phyloP scores from a whole-genome alignment of 306 rosid species.

The Cyamopsis tetragonoloba region DNA sequence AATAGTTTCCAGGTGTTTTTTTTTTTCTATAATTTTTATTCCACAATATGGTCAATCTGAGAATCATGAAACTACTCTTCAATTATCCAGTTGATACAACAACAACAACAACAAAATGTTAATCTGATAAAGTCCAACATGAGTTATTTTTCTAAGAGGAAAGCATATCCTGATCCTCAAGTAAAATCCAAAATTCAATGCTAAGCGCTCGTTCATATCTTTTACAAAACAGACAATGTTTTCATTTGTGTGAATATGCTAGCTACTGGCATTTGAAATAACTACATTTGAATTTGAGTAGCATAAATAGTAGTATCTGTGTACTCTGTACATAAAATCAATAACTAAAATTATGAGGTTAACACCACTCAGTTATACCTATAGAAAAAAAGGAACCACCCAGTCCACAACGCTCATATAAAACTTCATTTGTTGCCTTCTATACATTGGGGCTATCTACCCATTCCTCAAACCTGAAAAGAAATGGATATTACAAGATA shows the following conservation, averaged over 20 bases:
- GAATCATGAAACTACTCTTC: no score
- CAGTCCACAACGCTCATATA: slow-evolving; percentile 10
- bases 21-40: no score
- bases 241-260: slow-evolving; percentile 8
- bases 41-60: no score
- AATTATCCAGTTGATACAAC: no score
- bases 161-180: slow-evolving; percentile 1
- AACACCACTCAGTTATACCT: slow-evolving; percentile 22
- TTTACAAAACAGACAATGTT: slow-evolving; percentile 16
- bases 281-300: slow-evolving; percentile 28
- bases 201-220: not conserved
- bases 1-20: no score
- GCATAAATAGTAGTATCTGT: slow-evolving; percentile 25
- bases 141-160: not conserved
- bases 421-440: slow-evolving; percentile 11
- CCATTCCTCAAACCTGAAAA: slow-evolving; percentile 36
- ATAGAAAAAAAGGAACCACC: slow-evolving; percentile 22
- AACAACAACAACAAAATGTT: no score
- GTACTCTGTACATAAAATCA: slow-evolving; percentile 34
- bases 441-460: slow-evolving; percentile 10
- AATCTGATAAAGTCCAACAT: no score
- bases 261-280: slow-evolving; percentile 25
- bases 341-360: slow-evolving; percentile 25
- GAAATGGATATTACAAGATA: slow-evolving; percentile 18
- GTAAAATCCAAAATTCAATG: slow-evolving; percentile 24